A percentile compares a stretch with the other conserved stretches of the same genome.
Evolutionary conservation across 805 yeast genomes (phyloP).

Genomic region (Candida taoyuanica): DNA sequence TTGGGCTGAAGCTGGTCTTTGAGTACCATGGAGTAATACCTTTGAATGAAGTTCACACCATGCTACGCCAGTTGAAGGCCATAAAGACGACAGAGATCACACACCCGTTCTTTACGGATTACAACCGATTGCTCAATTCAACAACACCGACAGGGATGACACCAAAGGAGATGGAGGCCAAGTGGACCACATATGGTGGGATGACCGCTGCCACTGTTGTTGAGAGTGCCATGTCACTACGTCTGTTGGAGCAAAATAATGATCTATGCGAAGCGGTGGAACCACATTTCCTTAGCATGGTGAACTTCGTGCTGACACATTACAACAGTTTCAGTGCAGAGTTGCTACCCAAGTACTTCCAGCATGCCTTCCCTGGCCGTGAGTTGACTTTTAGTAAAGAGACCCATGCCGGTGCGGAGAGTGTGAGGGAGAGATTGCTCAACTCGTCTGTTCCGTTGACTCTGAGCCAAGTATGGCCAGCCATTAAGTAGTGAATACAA

Average conservation of each 20-base stretch:
- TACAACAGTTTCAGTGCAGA: background rate
- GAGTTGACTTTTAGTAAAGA: constrained; percentile 1
- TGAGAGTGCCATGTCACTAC: constrained; percentile 1
- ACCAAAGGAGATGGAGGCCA: constrained; percentile 6
- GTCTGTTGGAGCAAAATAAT: constrained; percentile 3
- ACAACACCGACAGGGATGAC: constrained; percentile 1
- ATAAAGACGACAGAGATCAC: constrained; percentile 1
- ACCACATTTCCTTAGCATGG: constrained; percentile 1
- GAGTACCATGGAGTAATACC: background rate
- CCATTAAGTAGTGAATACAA: too few relatives aligned
- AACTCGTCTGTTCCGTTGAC: too few relatives aligned
- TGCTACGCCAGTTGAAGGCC: constrained; percentile 1
- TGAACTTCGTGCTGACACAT: constrained; percentile 2
- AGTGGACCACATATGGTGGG: constrained; percentile 5
- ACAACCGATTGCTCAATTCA: background rate
- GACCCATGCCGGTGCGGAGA: too few relatives aligned
- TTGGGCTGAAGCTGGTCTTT: constrained; percentile 1
- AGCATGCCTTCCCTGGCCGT: background rate
- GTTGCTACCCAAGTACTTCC: constrained; percentile 1
- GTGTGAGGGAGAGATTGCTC: too few relatives aligned
- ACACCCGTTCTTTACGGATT: constrained; percentile 7
- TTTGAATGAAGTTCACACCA: background rate
- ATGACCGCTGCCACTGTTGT: background rate
- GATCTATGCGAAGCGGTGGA: background rate
- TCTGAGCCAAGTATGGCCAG: too few relatives aligned